These are phyloP conservation scores for Jasminum sambac DNA, from an alignment of 257 asterid species.

Conservation along the genomic window DNA sequence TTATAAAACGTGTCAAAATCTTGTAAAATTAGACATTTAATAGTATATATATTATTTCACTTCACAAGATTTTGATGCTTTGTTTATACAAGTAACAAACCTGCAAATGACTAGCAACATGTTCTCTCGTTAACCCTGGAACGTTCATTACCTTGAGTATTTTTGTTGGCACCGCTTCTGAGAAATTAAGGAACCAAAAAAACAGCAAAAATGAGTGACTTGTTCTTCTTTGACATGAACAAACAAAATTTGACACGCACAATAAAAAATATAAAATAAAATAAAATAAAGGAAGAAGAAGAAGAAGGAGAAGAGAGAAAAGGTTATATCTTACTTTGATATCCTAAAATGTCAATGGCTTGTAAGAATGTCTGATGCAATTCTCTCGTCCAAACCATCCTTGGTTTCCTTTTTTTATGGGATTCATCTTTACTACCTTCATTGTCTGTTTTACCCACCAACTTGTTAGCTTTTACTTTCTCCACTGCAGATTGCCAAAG, in stretches of 20 bases:
- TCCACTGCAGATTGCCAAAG: conserved; percentile 46
- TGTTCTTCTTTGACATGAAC: neutral
- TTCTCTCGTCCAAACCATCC: conserved; percentile 63
- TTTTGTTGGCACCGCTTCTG: conserved; percentile 74
- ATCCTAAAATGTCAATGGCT: conserved; percentile 51
- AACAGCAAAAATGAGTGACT: neutral
- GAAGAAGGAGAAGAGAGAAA: neutral
- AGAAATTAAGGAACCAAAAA: neutral
- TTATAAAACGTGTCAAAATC: too few species aligned
- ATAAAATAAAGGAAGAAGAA: too few species aligned
- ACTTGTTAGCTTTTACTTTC: conserved; percentile 29
- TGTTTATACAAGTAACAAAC: conserved; percentile 28
- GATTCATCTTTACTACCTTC: conserved; percentile 31
- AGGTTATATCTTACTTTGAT: conserved; percentile 42
- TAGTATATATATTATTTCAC: too few species aligned
- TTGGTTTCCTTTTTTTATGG: conserved; percentile 41
- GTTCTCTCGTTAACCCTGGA: conserved; percentile 67
- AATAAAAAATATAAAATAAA: too few species aligned
- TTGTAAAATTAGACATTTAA: too few species aligned
- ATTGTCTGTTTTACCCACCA: conserved; percentile 12
- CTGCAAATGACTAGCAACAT: conserved; percentile 90
- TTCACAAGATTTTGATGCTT: too few species aligned
- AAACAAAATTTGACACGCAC: neutral
- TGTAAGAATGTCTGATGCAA: conserved; percentile 63
- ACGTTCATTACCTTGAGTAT: conserved; percentile 65